phyloP scores from a whole-genome alignment of 345 rosid genomes.

The Gossypium australe region DNA sequence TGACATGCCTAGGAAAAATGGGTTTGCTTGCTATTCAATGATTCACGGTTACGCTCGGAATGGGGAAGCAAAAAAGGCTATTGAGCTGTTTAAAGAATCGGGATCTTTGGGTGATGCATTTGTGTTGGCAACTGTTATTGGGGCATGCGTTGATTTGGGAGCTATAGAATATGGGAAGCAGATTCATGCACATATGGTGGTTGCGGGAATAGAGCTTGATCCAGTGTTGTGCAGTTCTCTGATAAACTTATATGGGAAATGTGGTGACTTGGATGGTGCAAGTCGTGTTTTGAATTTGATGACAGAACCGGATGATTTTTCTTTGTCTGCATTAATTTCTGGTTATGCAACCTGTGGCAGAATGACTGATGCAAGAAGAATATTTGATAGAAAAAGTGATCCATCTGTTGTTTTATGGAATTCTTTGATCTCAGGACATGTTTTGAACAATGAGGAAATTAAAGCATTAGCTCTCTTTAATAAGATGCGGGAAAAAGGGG shows the following conservation, averaged over 20 bases:
- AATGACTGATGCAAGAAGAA: conserved; percentile 46
- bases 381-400: conserved; percentile 37
- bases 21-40: conserved; percentile 49
- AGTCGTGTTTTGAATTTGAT: conserved; percentile 34
- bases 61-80: conserved; percentile 47
- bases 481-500: conserved; percentile 46
- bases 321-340: conserved; percentile 74
- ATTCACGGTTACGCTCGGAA: conserved; percentile 48
- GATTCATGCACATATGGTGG: conserved; percentile 56
- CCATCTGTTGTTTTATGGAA: conserved; percentile 60
- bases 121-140: conserved; percentile 52
- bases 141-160: conserved; percentile 54
- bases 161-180: conserved; percentile 64
- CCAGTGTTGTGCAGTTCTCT: conserved; percentile 54
- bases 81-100: conserved; percentile 49
- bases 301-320: conserved; percentile 57
- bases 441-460: conserved; percentile 45
- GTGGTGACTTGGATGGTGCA: conserved; percentile 61
- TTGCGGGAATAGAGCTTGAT: conserved; percentile 39
- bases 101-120: conserved; percentile 37
- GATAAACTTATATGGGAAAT: conserved; percentile 62
- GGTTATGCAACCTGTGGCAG: conserved; percentile 60
- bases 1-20: conserved; percentile 62
- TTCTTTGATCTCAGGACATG: conserved; percentile 70
- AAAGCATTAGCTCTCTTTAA: conserved; percentile 52